phyloP scores from a whole-genome alignment of 805 yeast genomes.

The Torulaspora indica region DNA sequence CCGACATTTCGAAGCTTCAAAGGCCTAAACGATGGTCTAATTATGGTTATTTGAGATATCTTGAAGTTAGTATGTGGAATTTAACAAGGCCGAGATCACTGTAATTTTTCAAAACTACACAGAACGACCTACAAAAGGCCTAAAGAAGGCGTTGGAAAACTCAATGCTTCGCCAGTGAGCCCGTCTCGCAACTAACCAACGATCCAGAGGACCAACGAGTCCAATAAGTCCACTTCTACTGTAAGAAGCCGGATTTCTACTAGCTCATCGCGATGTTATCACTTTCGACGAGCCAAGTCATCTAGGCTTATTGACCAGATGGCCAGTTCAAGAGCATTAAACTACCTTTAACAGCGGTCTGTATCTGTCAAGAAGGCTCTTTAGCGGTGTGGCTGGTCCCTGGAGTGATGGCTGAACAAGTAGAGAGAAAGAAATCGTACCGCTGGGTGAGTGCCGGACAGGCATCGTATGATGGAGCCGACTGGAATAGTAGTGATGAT shows the following conservation, averaged over 20 bases:
- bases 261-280: neutral
- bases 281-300: neutral
- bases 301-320: neutral
- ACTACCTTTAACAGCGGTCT: neutral
- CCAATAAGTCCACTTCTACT: neutral
- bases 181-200: neutral
- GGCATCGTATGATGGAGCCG: constrained; percentile 41
- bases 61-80: neutral
- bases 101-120: neutral
- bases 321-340: neutral
- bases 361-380: neutral
- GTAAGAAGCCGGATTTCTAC: neutral
- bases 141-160: neutral
- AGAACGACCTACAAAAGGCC: neutral
- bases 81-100: neutral
- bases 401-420: constrained; percentile 26
- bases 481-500: constrained; percentile 37
- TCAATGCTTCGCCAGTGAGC: neutral
- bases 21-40: neutral
- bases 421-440: constrained; percentile 38
- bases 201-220: neutral
- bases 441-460: constrained; percentile 42
- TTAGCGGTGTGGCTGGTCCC: neutral
- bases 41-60: neutral
- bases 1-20: neutral